Conservation (phyloP, 805 yeast species). For the Candida insectalens region DNA sequence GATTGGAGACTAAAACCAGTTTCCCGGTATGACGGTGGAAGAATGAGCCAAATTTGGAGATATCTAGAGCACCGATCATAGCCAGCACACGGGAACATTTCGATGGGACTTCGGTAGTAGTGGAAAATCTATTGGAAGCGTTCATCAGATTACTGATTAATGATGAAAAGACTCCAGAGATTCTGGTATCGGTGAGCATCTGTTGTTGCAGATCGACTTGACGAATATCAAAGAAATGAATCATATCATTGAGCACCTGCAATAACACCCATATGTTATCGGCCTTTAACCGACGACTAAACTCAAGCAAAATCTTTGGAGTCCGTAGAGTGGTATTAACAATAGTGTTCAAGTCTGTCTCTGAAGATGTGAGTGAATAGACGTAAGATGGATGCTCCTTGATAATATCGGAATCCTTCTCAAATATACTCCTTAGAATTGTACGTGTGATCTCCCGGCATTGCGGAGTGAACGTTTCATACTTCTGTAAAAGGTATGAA, state of each 20-base stretch:
- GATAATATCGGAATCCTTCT: slow-evolving; percentile 24
- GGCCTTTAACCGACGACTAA: slow-evolving; percentile 45
- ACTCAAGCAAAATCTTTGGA: slow-evolving; percentile 35
- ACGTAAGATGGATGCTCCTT: slow-evolving; percentile 40
- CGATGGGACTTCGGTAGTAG: slow-evolving; percentile 31
- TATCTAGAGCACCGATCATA: slow-evolving; percentile 67
- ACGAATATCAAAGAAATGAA: slow-evolving; percentile 39
- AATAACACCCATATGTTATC: slow-evolving; percentile 63
- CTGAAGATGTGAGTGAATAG: slow-evolving; percentile 38
- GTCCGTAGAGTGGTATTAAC: slow-evolving; percentile 13
- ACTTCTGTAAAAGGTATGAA: slow-evolving; percentile 64
- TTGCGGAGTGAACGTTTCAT: slow-evolving; percentile 39
- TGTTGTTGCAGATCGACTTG: slow-evolving; percentile 39
- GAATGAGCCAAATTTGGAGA: slow-evolving; percentile 36
- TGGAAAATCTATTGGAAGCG: slow-evolving; percentile 46
- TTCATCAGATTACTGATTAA: slow-evolving; percentile 45
- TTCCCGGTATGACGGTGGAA: slow-evolving; percentile 26
- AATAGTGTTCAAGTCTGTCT: slow-evolving; percentile 24
- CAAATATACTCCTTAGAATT: slow-evolving; percentile 31
- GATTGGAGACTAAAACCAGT: slow-evolving; percentile 49
- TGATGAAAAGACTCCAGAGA: slow-evolving; percentile 28
- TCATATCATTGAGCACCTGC: slow-evolving; percentile 61
- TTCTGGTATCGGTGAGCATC: slow-evolving; percentile 27
- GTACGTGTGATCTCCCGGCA: slow-evolving; percentile 42
- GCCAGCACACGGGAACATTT: slow-evolving; percentile 66